Evolutionary conservation across 345 rosid species (phyloP).

Genomic region (Noccaea caerulescens): DNA sequence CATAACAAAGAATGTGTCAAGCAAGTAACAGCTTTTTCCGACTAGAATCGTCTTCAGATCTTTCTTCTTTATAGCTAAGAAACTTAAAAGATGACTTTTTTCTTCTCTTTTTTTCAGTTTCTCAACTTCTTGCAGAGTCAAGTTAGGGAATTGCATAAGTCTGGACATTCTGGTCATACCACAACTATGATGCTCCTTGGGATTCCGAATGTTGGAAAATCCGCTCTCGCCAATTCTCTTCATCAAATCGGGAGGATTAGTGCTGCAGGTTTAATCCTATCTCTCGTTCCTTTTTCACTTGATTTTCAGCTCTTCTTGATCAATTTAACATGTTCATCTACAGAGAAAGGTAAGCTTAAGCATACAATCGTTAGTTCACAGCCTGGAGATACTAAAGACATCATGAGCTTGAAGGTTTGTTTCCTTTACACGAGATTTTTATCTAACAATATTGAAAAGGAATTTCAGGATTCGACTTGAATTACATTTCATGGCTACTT

Average conservation of each 20-base stretch:
- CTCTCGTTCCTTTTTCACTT: not conserved
- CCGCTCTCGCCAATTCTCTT: conserved; percentile 80
- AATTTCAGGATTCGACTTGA: too few relatives aligned
- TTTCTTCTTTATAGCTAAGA: not conserved
- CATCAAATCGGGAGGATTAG: conserved; percentile 86
- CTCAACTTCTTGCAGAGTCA: conserved; percentile 75
- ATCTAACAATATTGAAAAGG: too few relatives aligned
- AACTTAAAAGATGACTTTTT: not conserved
- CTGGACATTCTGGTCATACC: conserved; percentile 53
- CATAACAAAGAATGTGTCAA: conserved; percentile 77
- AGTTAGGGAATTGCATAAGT: conserved; percentile 58
- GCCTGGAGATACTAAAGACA: conserved; percentile 89
- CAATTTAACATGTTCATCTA: conserved; percentile 1
- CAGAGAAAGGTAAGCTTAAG: conserved; percentile 87
- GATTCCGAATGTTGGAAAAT: conserved; percentile 87
- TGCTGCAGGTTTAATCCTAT: conserved; percentile 59
- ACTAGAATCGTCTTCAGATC: not conserved
- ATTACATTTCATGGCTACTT: too few relatives aligned
- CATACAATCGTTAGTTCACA: conserved; percentile 68
- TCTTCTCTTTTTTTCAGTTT: conserved; percentile 50
- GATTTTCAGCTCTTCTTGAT: conserved; percentile 5
- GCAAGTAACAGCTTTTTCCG: conserved; percentile 49
- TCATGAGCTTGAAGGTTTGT: conserved; percentile 80
- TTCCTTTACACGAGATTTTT: not conserved
- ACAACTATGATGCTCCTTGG: conserved; percentile 72